Evolutionary conservation across 108 stramenopile genomes (phyloP).

Genomic region (Skeletonema tropicum): DNA sequence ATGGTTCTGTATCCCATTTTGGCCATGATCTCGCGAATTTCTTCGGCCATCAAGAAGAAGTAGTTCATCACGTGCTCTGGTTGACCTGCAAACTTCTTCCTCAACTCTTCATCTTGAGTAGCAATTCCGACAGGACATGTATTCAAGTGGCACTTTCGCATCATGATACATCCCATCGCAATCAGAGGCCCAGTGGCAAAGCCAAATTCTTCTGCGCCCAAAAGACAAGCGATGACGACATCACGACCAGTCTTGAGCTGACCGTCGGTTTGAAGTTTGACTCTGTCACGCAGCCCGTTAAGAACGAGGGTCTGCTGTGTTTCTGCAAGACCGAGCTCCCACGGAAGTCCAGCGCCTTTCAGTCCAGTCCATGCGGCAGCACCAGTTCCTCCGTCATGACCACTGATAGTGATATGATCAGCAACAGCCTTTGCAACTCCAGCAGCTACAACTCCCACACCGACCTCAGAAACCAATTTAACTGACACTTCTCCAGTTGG

Average conservation of each 20-base stretch:
- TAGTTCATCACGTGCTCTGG: conserved; percentile 98
- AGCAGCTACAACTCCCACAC: conserved; percentile 95
- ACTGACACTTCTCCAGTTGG: conserved; percentile 94
- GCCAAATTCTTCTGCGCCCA: conserved; percentile 95
- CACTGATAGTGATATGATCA: conserved; percentile 93
- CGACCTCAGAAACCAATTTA: conserved; percentile 99
- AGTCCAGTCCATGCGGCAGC: conserved; percentile 96
- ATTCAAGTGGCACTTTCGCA: conserved; percentile 97
- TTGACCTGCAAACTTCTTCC: conserved; percentile 94
- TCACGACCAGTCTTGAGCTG: conserved; percentile 95
- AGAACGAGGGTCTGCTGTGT: conserved; percentile 94
- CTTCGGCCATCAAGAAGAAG: conserved; percentile 95
- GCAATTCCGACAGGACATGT: conserved; percentile 97
- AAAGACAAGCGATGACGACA: conserved; percentile 91
- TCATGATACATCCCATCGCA: conserved; percentile 97
- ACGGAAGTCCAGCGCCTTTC: conserved; percentile 92
- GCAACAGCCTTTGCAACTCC: conserved; percentile 96
- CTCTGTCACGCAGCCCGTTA: conserved; percentile 90
- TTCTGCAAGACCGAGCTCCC: conserved; percentile 96
- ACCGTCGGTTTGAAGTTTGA: conserved; percentile 94
- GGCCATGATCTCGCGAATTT: conserved; percentile 95
- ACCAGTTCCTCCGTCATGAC: conserved; percentile 96
- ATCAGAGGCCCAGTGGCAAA: conserved; percentile 94
- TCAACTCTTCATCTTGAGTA: conserved; percentile 96
- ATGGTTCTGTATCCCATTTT: conserved; percentile 92